A percentile compares a stretch with the other conserved stretches of the same genome.
phyloP scores from a whole-genome alignment of 176 grass and related monocot genomes.

The Elymus sibiricus region DNA sequence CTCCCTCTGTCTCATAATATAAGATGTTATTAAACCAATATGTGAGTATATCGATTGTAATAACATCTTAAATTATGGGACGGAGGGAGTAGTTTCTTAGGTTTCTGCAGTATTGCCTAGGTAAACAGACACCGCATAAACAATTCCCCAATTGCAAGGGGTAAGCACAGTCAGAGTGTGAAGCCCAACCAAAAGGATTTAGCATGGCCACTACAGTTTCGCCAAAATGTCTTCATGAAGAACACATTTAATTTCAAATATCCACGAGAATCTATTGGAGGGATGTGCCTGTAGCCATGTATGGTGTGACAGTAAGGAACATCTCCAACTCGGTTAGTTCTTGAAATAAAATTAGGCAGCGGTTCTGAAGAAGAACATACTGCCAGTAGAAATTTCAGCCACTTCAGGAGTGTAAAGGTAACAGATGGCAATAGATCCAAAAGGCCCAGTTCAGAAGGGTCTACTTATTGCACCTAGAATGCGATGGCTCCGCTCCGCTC shows the following conservation, averaged over 20 bases:
- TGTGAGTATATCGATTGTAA: too few relatives aligned
- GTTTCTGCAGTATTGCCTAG: not conserved
- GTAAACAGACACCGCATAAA: not conserved
- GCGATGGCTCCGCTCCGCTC: too few relatives aligned
- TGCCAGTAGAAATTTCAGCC: not conserved
- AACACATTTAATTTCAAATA: constrained; percentile 8
- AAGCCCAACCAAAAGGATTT: not conserved
- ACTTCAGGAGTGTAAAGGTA: not conserved
- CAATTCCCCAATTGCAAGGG: not conserved
- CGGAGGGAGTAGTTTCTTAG: not conserved
- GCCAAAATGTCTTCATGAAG: not conserved
- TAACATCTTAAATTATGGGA: not conserved
- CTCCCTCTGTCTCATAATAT: not conserved
- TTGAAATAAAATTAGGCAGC: not conserved
- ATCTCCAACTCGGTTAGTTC: not conserved
- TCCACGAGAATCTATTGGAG: not conserved
- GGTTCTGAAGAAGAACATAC: not conserved
- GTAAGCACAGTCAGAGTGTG: not conserved
- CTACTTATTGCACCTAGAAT: too few relatives aligned
- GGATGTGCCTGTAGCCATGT: not conserved
- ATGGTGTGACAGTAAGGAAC: not conserved
- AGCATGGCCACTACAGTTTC: not conserved
- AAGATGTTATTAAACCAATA: too few relatives aligned
- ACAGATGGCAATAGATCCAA: not conserved
- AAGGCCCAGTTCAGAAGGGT: not conserved